phyloP scores from a whole-genome alignment of 768 basidiomycete genomes.

The Termitomyces sp. region DNA sequence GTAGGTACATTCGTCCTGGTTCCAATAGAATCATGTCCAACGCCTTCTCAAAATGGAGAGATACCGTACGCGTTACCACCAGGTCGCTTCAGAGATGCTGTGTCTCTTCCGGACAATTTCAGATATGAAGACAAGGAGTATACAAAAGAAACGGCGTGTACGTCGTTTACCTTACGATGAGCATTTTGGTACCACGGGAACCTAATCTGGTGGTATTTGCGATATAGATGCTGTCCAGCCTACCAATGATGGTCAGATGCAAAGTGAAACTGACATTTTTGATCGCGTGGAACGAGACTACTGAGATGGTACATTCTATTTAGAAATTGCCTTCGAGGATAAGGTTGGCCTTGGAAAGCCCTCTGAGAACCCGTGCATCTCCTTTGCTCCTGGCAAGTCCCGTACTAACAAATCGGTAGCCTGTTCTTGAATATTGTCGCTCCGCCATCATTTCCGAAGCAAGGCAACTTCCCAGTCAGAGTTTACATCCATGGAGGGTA shows the following conservation, averaged over 20 bases:
- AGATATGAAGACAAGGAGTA: slow-evolving; percentile 58
- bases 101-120: slow-evolving; percentile 45
- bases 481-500: slow-evolving; percentile 79
- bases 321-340: slow-evolving; percentile 45
- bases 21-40: neutral
- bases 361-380: slow-evolving; percentile 60
- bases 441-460: slow-evolving; percentile 45
- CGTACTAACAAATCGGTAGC: slow-evolving; percentile 22
- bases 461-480: slow-evolving; percentile 52
- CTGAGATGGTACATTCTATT: neutral
- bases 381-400: neutral
- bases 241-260: slow-evolving; percentile 56
- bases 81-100: slow-evolving; percentile 56
- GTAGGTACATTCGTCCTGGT: slow-evolving; percentile 25
- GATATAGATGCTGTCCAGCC: slow-evolving; percentile 55
- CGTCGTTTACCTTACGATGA: neutral
- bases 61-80: slow-evolving; percentile 70
- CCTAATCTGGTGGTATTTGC: neutral
- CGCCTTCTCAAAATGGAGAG: slow-evolving; percentile 34
- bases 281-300: neutral
- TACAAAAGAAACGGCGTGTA: slow-evolving; percentile 51
- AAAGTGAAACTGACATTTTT: slow-evolving; percentile 25
- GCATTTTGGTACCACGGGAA: neutral
- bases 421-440: slow-evolving; percentile 61
- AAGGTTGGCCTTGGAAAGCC: slow-evolving; percentile 64